Percentiles rank a stretch among this genome's conserved stretches.
phyloP scores from a whole-genome alignment of 345 rosid species.

The Iberis pinnata region DNA sequence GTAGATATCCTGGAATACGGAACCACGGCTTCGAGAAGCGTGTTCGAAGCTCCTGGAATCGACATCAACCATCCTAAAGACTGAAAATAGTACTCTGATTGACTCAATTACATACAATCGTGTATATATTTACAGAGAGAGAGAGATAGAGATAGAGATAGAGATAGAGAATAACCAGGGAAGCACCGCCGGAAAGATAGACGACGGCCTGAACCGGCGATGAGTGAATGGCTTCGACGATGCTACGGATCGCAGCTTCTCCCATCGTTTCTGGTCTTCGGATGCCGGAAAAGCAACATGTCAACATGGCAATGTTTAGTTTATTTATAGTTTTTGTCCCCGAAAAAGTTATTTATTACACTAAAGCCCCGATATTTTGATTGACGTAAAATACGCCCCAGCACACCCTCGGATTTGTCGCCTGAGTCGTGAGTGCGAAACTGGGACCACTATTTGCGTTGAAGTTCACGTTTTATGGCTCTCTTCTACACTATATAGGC shows the following conservation, averaged over 20 bases:
- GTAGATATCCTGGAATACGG: constrained; percentile 67
- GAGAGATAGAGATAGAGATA: background rate
- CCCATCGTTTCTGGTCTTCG: constrained; percentile 30
- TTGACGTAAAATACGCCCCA: background rate
- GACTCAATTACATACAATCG: background rate
- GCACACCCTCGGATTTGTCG: constrained; percentile 24
- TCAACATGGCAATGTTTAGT: constrained; percentile 8
- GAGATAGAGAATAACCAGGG: constrained; percentile 44
- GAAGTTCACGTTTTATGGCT: constrained; percentile 14
- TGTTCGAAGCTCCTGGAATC: constrained; percentile 81
- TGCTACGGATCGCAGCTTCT: constrained; percentile 47
- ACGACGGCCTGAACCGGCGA: constrained; percentile 63
- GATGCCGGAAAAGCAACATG: background rate
- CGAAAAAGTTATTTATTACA: background rate
- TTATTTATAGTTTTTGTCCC: background rate
- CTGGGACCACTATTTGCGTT: constrained; percentile 13
- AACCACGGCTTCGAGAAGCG: constrained; percentile 75
- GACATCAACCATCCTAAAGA: constrained; percentile 72
- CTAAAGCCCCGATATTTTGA: constrained; percentile 9
- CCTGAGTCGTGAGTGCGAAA: constrained; percentile 13
- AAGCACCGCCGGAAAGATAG: constrained; percentile 80
- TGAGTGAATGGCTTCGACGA: constrained; percentile 72
- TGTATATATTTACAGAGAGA: background rate
- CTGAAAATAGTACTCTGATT: constrained; percentile 23
- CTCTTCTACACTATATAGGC: too few species aligned